Evolutionary conservation across 1,284 basidiomycete species (phyloP).

Genomic region (Mycosarcoma maydis): DNA sequence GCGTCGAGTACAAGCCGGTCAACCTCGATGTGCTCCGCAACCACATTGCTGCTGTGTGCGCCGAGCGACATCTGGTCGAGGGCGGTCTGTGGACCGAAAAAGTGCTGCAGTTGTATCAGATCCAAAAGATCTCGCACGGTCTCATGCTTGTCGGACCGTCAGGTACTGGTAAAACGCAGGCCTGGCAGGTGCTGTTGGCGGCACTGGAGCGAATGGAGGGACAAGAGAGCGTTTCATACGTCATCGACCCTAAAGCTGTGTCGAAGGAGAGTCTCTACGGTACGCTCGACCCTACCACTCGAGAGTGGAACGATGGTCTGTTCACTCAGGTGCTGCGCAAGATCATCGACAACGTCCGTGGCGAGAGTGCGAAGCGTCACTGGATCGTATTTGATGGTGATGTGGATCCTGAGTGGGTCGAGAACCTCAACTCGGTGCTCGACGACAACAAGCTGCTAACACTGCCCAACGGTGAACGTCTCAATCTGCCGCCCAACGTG

Average conservation of each 20-base stretch:
- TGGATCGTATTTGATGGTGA: constrained; percentile 99
- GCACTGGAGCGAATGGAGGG: constrained; percentile 93
- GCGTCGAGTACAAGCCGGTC: constrained; percentile 87
- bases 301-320: constrained; percentile 99
- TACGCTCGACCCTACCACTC: constrained; percentile 93
- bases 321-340: constrained; percentile 98
- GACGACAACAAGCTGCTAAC: constrained; percentile 99
- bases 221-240: constrained; percentile 89
- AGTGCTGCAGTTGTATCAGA: constrained; percentile 97
- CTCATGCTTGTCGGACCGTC: constrained; percentile 99
- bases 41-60: constrained; percentile 86
- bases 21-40: constrained; percentile 84
- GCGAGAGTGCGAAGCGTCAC: constrained; percentile 93
- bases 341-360: constrained; percentile 97
- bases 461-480: constrained; percentile 95
- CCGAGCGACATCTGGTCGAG: constrained; percentile 82
- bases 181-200: constrained; percentile 91
- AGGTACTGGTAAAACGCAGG: constrained; percentile 95
- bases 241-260: constrained; percentile 99
- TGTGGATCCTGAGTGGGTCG: constrained; percentile 99
- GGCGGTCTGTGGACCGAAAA: constrained; percentile 93
- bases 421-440: constrained; percentile 93
- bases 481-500: constrained; percentile 95
- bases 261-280: constrained; percentile 98
- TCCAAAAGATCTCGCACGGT: constrained; percentile 99